Base-by-base conservation (phyloP, 2,329 filamentous ascomycete species). In the Cladosporium sp. region DNA sequence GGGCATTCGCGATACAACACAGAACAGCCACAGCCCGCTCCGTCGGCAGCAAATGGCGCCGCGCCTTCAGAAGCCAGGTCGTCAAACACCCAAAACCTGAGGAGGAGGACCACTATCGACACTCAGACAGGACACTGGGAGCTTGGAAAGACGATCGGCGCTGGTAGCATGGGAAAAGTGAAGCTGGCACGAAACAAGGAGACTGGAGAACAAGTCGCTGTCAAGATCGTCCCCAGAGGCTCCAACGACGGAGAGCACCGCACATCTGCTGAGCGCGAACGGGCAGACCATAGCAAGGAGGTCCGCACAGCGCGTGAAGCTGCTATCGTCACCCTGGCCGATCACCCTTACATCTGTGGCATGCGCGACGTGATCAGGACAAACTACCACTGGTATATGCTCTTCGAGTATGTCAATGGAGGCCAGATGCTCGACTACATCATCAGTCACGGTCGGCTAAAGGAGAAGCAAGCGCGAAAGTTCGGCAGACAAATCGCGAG, bases 381-480 rank as follows among this genome's bases (percentile, higher is more conserved):
- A 60, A 94, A 95, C 75, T 95, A 97, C 78, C 95, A 99, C 80
- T 99, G 95, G 95, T 99, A 99, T 80, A 99, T 99, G 95, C 88
- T 99, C 61, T 99, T 97, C 76, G 95, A 99, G 81, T 97, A 95
- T 78, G 95, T 99, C 79, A 97, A 99, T 76, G 95, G 95, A 58
- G 95, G 95, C 21, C 95, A 99, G 81, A 98, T 99, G 95, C 88
- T 99, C 68, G 95, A 99, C 82, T 99, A 98, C 80, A 99, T 99
- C 78, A 99, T 99, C 76, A 97, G 93, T 3, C 95, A 99, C 75
- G 95, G 94, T 66, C 92, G 96, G 75, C 84, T 99, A 69, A 98
- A 98, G 84, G 95, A 99, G 82, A 98, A 98, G 80, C 94, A 97
- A 80, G 95, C 95, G 10, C 89, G 95, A 74, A 98, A 98, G 78